These are phyloP conservation scores for Trifolium fragiferum DNA, from an alignment of 306 rosid species.

Conservation along the genomic window DNA sequence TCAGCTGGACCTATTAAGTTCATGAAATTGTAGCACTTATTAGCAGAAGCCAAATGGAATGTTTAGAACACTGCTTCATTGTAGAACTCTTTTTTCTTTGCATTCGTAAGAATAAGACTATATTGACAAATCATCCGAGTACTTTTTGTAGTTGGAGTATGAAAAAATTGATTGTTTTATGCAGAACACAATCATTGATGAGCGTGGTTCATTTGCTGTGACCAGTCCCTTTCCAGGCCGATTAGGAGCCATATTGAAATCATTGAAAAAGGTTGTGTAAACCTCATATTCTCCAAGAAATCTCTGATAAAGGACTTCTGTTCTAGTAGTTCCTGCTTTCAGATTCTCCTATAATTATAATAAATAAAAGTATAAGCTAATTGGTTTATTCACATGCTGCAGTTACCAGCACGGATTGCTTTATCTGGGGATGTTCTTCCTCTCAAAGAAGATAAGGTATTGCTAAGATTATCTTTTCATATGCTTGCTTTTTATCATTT, in stretches of 20 bases:
- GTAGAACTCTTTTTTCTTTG: neutral
- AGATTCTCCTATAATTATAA: constrained; percentile 26
- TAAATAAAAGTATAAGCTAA: constrained; percentile 30
- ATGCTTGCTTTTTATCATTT: constrained; percentile 35
- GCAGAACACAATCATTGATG: constrained; percentile 87
- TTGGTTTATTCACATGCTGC: constrained; percentile 49
- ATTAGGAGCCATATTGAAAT: constrained; percentile 60
- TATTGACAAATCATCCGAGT: constrained; percentile 21
- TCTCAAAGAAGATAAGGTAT: constrained; percentile 76
- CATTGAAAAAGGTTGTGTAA: constrained; percentile 64
- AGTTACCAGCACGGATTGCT: constrained; percentile 88
- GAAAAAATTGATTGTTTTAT: constrained; percentile 33
- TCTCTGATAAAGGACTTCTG: constrained; percentile 17
- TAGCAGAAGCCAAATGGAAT: constrained; percentile 2
- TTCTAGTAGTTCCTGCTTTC: constrained; percentile 30
- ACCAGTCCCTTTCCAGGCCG: constrained; percentile 81
- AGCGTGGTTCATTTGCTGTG: constrained; percentile 91
- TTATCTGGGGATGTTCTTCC: constrained; percentile 81
- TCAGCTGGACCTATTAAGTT: constrained; percentile 15
- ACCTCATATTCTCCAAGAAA: constrained; percentile 9
- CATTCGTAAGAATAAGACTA: constrained; percentile 8
- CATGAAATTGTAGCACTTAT: constrained; percentile 27
- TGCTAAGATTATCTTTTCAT: constrained; percentile 24
- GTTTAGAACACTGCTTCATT: constrained; percentile 6
- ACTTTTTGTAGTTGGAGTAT: constrained; percentile 18